Percentiles rank a stretch among this genome's conserved stretches.
Evolutionary conservation across 345 rosid species (phyloP).

Genomic region (Rhodomyrtus tomentosa): DNA sequence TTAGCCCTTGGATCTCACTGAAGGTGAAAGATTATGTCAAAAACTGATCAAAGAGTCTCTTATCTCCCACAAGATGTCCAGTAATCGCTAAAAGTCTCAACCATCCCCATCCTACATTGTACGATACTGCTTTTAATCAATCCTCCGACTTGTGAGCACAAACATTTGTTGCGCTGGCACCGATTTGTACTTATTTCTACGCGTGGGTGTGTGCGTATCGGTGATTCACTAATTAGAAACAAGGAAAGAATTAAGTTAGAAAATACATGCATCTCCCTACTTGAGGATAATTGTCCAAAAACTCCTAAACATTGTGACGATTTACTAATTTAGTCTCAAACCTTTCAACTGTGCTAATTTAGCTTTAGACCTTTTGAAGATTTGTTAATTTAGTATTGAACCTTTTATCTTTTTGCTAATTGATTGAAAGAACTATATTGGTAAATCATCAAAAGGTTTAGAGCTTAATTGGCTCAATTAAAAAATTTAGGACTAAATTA

Average conservation of each 20-base stretch:
- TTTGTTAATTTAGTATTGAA: too few species aligned
- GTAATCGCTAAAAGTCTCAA: neutral
- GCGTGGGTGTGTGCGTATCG: neutral
- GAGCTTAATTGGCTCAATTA: too few species aligned
- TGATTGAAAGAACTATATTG: too few species aligned
- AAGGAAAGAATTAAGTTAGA: neutral
- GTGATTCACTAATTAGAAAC: neutral
- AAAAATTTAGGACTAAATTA: too few species aligned
- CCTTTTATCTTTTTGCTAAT: too few species aligned
- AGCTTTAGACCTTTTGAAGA: too few species aligned
- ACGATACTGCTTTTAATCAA: neutral
- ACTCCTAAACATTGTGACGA: too few species aligned
- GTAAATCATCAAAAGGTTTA: too few species aligned
- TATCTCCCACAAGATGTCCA: neutral
- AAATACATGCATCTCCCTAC: neutral
- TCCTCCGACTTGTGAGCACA: neutral
- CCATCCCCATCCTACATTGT: neutral
- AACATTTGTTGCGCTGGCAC: neutral
- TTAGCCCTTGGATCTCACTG: neutral
- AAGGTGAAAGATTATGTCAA: neutral
- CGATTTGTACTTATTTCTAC: neutral
- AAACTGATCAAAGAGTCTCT: neutral
- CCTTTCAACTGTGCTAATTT: too few species aligned
- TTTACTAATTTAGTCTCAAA: too few species aligned
- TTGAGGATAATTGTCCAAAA: neutral